Evolutionary conservation across 805 yeast genomes (phyloP).

Genomic region (Kodamaea hsintzibuensis): DNA sequence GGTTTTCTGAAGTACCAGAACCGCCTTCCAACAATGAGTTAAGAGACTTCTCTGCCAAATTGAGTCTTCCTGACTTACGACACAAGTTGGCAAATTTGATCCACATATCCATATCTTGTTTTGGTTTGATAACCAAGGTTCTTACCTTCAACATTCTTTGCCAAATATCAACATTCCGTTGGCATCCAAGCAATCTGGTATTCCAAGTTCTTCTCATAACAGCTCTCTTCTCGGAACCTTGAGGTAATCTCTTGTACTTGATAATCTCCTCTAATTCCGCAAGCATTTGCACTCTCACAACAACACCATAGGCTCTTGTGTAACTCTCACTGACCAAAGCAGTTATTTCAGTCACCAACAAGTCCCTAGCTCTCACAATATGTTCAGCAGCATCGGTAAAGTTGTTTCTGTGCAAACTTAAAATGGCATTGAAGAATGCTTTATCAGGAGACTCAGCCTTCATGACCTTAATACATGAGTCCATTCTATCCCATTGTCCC

Average conservation of each 20-base stretch:
- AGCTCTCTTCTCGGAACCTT: conserved; percentile 74
- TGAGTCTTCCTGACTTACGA: conserved; percentile 89
- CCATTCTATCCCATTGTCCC: conserved; percentile 96
- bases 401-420: conserved; percentile 81
- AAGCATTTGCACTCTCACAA: conserved; percentile 94
- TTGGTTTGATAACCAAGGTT: conserved; percentile 89
- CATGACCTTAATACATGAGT: conserved; percentile 85
- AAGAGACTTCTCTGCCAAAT: conserved; percentile 89
- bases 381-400: conserved; percentile 79
- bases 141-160: conserved; percentile 92
- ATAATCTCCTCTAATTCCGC: conserved; percentile 96
- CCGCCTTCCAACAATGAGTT: conserved; percentile 77
- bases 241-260: conserved; percentile 81
- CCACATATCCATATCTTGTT: conserved; percentile 97
- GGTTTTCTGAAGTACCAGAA: conserved; percentile 58
- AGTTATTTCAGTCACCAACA: conserved; percentile 88
- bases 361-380: conserved; percentile 81
- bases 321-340: conserved; percentile 95
- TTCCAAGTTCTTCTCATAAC: conserved; percentile 92
- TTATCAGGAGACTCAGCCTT: conserved; percentile 90
- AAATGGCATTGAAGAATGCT: conserved; percentile 90
- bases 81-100: conserved; percentile 96
- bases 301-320: conserved; percentile 94
- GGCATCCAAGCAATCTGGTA: conserved; percentile 88
- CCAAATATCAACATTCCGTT: conserved; percentile 98